Base-by-base conservation (phyloP, 2,329 filamentous ascomycete species). In the Bipolaris victoriae region DNA sequence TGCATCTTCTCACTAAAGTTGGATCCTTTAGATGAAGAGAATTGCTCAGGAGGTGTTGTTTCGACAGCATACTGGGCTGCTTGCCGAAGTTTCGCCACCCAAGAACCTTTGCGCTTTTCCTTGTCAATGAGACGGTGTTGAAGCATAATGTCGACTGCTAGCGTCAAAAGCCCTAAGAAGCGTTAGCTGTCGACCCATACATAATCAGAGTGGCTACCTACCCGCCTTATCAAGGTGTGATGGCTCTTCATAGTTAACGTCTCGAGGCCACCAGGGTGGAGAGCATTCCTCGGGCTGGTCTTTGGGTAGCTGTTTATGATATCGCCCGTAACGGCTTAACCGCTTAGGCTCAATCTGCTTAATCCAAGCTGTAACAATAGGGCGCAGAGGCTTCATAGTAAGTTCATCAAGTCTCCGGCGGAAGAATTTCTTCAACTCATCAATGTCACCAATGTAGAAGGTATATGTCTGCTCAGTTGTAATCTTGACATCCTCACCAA, bases 311-410 rank as follows among this genome's bases (percentile, higher is more conserved):
- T 61, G 58, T 45, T 64, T 67, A 49, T 69, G 64, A 40, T 75
- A 74, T 3, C 60, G 63, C 6, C 70, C 69, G 41, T 68, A 72
- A 7, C 49, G 43, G 10, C 64, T 58, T 35, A 66, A 59, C 4
- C 72, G 69, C 18, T 61, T 60, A 3, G 72, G 73, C 37, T 68
- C 67, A 6, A 71, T 53, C 18, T 64, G 58, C 53, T 69, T 72
- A 33, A 75, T 62, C 73, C 73, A 75, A 7, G 64, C 61, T 1
- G 70, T 72, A n/a, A 69, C 67, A 33, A 75, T 70, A 15, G 65
- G 61, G 5, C 70, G 67, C 20, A 74, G 44, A 0, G 72, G 70
- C 51, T 71, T 75, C 64, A 72, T 69, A 11, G 71, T 74, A 10
- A 74, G 63, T 48, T 74, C 71, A 18, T 65, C 63, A 24, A 74